Conservation (phyloP, 257 asterid genomes). For the Fraxinus cuspidata region DNA sequence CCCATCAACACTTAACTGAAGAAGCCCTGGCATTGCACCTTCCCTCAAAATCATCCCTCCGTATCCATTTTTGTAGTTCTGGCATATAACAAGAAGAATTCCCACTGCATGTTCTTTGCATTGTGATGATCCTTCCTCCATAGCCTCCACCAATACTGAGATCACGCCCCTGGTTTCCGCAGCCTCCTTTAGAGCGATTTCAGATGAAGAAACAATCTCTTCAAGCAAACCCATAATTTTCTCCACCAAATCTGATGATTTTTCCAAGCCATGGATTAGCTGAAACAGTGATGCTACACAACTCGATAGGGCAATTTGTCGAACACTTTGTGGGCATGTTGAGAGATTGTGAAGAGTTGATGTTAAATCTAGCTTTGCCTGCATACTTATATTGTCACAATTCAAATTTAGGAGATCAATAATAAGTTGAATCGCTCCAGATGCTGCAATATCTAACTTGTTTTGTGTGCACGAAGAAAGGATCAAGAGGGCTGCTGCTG, state of each 20-base stretch:
- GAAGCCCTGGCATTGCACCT: constrained; percentile 77
- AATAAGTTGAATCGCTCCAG: constrained; percentile 57
- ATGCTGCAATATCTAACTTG: constrained; percentile 61
- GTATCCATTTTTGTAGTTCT: constrained; percentile 57
- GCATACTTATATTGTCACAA: constrained; percentile 38
- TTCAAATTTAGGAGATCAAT: constrained; percentile 44
- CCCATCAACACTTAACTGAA: constrained; percentile 79
- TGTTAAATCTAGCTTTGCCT: constrained; percentile 57
- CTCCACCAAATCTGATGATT: constrained; percentile 60
- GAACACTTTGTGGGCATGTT: constrained; percentile 46
- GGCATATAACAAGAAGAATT: constrained; percentile 51
- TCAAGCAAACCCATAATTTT: constrained; percentile 60
- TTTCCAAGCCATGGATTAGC: constrained; percentile 37
- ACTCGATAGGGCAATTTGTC: constrained; percentile 48
- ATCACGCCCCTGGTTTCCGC: constrained; percentile 35
- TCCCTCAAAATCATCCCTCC: constrained; percentile 70
- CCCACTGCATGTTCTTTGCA: constrained; percentile 73
- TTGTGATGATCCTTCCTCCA: constrained; percentile 68
- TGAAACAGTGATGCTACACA: constrained; percentile 40
- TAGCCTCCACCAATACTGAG: constrained; percentile 60
- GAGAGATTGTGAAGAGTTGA: constrained; percentile 69
- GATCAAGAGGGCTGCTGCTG: constrained; percentile 60
- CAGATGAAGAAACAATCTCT: constrained; percentile 53
- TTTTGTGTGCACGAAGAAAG: constrained; percentile 68
- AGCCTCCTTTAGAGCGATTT: constrained; percentile 55